Conservation (phyloP, 2,329 filamentous ascomycete genomes). For the Aspergillus tanneri region DNA sequence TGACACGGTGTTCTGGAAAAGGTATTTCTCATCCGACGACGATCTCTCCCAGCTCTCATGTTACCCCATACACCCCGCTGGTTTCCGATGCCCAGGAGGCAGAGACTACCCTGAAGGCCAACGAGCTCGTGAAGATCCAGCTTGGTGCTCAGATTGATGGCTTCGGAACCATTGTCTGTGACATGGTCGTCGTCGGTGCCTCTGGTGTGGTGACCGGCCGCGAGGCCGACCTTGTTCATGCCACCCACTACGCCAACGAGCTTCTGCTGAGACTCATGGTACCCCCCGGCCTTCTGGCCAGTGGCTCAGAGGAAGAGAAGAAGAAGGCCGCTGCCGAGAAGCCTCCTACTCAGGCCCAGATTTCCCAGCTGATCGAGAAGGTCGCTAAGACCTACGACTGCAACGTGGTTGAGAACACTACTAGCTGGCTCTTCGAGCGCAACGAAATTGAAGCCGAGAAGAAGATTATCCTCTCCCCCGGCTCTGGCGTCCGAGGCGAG, state of each 20-base stretch:
- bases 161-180: conserved; percentile 92
- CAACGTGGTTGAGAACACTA: conserved; percentile 95
- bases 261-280: conserved; percentile 86
- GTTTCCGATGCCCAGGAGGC: conserved; percentile 84
- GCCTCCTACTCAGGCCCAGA: conserved; percentile 79
- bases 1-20: conserved; percentile 39
- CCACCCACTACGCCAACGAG: conserved; percentile 94
- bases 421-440: conserved; percentile 91
- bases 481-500: conserved; percentile 86
- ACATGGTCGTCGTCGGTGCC: conserved; percentile 75
- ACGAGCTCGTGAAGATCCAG: conserved; percentile 94
- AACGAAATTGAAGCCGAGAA: conserved; percentile 98
- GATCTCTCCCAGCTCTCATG: conserved; percentile 86
- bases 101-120: conserved; percentile 71
- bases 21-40: conserved; percentile 93
- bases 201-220: conserved; percentile 69
- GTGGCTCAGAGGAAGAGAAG: conserved; percentile 91
- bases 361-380: conserved; percentile 85
- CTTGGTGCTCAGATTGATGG: conserved; percentile 98
- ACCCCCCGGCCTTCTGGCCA: conserved; percentile 79
- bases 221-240: conserved; percentile 81
- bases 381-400: conserved; percentile 86
- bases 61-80: conserved; percentile 95
- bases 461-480: conserved; percentile 87
- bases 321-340: conserved; percentile 82